Conservation (phyloP, 2,329 filamentous ascomycete genomes). For the Akanthomyces lecanii region DNA sequence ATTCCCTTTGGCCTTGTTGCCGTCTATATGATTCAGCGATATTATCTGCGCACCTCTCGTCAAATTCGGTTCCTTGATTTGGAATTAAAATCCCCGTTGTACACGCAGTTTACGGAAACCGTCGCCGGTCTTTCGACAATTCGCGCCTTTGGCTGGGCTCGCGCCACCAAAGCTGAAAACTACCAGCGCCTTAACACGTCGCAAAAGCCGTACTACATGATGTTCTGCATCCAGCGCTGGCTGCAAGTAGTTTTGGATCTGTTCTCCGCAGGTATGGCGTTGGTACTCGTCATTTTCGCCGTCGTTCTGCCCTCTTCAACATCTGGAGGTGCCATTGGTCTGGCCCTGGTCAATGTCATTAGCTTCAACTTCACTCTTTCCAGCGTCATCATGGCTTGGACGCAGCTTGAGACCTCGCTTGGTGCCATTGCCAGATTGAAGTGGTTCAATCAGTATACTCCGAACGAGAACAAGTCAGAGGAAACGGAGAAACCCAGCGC, state of each 20-base stretch:
- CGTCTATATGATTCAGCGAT: constrained; percentile 44
- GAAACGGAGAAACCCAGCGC: constrained; percentile 9
- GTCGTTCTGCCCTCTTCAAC: constrained; percentile 5
- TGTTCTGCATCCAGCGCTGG: constrained; percentile 51
- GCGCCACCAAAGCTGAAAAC: constrained; percentile 34
- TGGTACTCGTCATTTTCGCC: constrained; percentile 14
- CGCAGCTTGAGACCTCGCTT: constrained; percentile 33
- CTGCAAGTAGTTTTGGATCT: constrained; percentile 48
- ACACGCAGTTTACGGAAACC: constrained; percentile 47
- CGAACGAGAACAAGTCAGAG: constrained; percentile 25
- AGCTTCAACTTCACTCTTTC: constrained; percentile 29
- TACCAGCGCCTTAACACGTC: constrained; percentile 39
- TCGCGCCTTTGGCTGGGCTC: constrained; percentile 37
- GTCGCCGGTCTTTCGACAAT: constrained; percentile 33
- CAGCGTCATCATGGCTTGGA: constrained; percentile 33
- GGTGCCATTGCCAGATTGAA: constrained; percentile 34
- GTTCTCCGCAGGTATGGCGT: constrained; percentile 36
- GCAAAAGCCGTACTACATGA: constrained; percentile 50
- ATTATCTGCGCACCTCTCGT: constrained; percentile 53
- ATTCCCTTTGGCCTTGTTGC: constrained; percentile 39
- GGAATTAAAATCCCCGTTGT: constrained; percentile 31
- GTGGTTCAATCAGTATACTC: constrained; percentile 26
- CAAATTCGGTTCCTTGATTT: constrained; percentile 50
- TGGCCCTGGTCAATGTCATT: constrained; percentile 27
- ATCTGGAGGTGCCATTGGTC: constrained; percentile 9